Percentiles rank a stretch among this genome's conserved stretches.
phyloP scores from a whole-genome alignment of 2,329 filamentous ascomycete species.

The Trichoderma cornu-damae region DNA sequence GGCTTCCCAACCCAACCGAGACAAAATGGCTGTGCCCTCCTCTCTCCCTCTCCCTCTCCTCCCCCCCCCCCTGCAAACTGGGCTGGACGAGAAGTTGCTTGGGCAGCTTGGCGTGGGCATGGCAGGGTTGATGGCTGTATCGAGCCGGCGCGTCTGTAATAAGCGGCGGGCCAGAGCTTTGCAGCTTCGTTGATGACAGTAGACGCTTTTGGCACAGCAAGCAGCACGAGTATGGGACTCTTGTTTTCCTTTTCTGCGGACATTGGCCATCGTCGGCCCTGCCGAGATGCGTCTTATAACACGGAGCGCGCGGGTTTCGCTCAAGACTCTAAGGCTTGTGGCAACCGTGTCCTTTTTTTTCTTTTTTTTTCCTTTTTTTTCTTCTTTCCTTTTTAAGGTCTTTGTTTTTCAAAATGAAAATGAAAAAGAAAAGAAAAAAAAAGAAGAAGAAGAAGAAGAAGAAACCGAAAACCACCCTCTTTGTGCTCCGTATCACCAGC shows the following conservation, averaged over 20 bases:
- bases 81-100: neutral
- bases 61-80: neutral
- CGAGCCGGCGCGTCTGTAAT: neutral
- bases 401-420: too few relatives aligned
- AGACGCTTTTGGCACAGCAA: neutral
- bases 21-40: neutral
- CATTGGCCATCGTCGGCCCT: neutral
- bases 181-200: neutral
- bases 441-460: too few relatives aligned
- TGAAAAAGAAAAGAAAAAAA: too few relatives aligned
- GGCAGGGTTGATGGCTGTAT: neutral
- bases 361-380: neutral
- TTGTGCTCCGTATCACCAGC: too few relatives aligned
- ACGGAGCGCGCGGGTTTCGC: neutral
- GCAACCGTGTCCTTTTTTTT: neutral
- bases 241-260: neutral
- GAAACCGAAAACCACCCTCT: too few relatives aligned
- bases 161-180: neutral
- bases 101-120: neutral
- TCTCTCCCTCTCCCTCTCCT: too few relatives aligned
- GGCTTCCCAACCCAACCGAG: slow-evolving; percentile 1
- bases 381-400: neutral
- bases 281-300: slow-evolving; percentile 5
- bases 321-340: neutral
- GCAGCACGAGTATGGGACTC: neutral